These are phyloP conservation scores for Lagenidium sp. DNA, from an alignment of 352 stramenopile genomes.

Conservation along the genomic window DNA sequence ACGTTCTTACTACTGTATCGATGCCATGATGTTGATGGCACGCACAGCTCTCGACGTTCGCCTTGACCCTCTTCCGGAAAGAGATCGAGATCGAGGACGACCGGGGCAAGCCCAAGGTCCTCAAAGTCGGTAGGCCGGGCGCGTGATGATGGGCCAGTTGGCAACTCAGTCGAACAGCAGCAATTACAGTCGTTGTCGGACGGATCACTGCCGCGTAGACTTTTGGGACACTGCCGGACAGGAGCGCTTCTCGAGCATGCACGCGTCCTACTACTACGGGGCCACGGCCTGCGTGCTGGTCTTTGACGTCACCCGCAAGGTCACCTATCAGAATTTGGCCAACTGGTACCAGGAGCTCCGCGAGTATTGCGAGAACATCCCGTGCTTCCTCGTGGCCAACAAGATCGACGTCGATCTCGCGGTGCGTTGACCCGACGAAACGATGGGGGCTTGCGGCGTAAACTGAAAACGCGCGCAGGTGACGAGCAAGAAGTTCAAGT, in stretches of 20 bases:
- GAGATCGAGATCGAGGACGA: slow-evolving; percentile 76
- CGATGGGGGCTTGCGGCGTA: background rate
- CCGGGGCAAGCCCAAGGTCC: slow-evolving; percentile 23
- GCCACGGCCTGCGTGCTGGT: slow-evolving; percentile 92
- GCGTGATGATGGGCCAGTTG: background rate
- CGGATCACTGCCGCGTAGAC: no score
- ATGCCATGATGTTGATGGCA: no score
- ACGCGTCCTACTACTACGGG: slow-evolving; percentile 94
- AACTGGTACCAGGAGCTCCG: slow-evolving; percentile 90
- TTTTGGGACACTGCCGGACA: slow-evolving; percentile 96
- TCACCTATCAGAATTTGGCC: slow-evolving; percentile 91
- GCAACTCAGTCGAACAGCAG: background rate
- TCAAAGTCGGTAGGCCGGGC: slow-evolving; percentile 50
- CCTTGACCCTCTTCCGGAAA: slow-evolving; percentile 92
- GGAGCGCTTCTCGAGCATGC: slow-evolving; percentile 94
- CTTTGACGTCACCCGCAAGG: slow-evolving; percentile 94
- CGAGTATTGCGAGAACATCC: slow-evolving; percentile 90
- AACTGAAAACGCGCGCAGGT: slow-evolving; percentile 33
- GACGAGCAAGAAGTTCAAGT: slow-evolving; percentile 96
- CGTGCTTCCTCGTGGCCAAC: slow-evolving; percentile 93
- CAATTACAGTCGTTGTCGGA: background rate
- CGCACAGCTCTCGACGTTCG: slow-evolving; percentile 91
- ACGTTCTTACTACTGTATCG: no score
- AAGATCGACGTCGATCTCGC: slow-evolving; percentile 96
- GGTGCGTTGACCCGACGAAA: slow-evolving; percentile 17